Evolutionary conservation across 345 rosid genomes (phyloP), one percentile per base, ranked within the genome.

Genomic region (Crucihimalaya himalaica): DNA sequence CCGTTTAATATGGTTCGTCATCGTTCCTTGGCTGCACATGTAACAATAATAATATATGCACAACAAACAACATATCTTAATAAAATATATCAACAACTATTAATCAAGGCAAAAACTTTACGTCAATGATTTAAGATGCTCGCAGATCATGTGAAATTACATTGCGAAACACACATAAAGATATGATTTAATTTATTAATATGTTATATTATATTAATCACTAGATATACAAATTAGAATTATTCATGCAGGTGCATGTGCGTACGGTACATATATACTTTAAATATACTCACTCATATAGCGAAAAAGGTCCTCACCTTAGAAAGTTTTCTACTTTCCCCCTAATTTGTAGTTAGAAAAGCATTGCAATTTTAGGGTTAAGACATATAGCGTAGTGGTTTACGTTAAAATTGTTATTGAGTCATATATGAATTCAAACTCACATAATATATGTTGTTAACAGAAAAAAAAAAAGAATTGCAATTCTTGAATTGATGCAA

Each of bases 41-140:
- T 28, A 57, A 20, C 37, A 5, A 28, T 9, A 75, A 45, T 59
- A 42, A 59, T 19, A 67, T 51, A 29, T 68, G 40, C 62, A 61
- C 74, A 68, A 29, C 73, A 61, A 68, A 68, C 75, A 53, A 46
- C 70, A 53, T 19, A 47, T 55, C 70, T 34, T 76, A 62, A 29
- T 70, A 63, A 43, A 19, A 63, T 53, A 70, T 63, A 62, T 18
- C 60, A 70, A 46, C 60, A 28, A 62, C 37, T 8, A 69, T 51
- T 75, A 61, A 62, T 45, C 56, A 70, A 55, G 32, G 66, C 66
- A 15, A 70, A 31, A 70, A 70, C 71, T 62, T 55, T 77, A 77
- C 76, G 76, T 70, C 66, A 77, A 77, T 77, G 71, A 70, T 77
- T 77, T 70, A 64, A 47, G 80, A 77, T 77, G 72, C 67, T 71